A percentile compares a stretch with the other conserved stretches of the same genome.
These are phyloP conservation scores for Ashbya aceris DNA, from an alignment of 1,139 yeast species.

Conservation along the genomic window DNA sequence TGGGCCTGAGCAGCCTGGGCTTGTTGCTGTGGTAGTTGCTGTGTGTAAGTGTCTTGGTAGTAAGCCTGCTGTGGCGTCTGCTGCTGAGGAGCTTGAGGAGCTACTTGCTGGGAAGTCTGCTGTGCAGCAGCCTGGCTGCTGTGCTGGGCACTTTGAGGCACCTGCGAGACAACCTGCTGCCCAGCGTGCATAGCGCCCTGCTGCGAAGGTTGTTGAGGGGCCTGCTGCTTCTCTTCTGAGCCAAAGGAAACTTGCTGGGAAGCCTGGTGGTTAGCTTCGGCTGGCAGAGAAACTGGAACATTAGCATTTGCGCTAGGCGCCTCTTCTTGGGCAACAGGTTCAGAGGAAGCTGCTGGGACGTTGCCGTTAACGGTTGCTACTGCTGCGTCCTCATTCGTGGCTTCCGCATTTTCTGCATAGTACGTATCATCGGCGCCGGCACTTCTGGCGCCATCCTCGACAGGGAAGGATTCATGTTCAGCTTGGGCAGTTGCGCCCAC, in stretches of 20 bases:
- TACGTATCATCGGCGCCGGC: not conserved
- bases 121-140: conserved; percentile 6
- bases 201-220: conserved; percentile 15
- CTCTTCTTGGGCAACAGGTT: not conserved
- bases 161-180: conserved; percentile 16
- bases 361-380: conserved; percentile 1
- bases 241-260: conserved; percentile 6
- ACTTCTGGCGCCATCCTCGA: not conserved
- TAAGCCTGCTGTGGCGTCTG: conserved; percentile 12
- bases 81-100: conserved; percentile 11
- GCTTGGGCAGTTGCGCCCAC: not conserved
- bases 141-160: conserved; percentile 6
- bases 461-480: not conserved
- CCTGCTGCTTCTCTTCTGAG: conserved; percentile 12
- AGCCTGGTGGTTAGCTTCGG: conserved; percentile 4
- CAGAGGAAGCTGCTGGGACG: not conserved
- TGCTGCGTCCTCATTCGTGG: conserved; percentile 3
- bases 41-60: conserved; percentile 16
- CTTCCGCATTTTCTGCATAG: conserved; percentile 4
- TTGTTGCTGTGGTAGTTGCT: conserved; percentile 18
- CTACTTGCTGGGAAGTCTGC: conserved; percentile 9
- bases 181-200: conserved; percentile 3
- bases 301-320: not conserved
- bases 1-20: conserved; percentile 20
- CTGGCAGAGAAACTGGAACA: conserved; percentile 2